phyloP scores from a whole-genome alignment of 768 basidiomycete genomes.

The Multifurca ochricompacta region DNA sequence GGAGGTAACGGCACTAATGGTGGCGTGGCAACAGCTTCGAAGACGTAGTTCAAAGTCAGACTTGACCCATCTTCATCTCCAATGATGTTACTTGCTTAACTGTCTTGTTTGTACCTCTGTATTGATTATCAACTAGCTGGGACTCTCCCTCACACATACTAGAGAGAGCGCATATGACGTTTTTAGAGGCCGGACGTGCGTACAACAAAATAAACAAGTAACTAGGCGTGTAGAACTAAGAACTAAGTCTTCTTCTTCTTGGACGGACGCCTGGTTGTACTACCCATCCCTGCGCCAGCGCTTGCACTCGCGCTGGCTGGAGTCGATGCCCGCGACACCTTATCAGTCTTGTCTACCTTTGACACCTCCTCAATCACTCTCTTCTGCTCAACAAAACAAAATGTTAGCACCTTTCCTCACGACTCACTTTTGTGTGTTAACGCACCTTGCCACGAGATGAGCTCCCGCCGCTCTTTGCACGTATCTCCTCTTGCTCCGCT shows the following conservation, averaged over 20 bases:
- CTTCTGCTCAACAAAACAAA: slow-evolving; percentile 39
- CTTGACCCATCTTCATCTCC: no score
- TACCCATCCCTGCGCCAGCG: slow-evolving; percentile 36
- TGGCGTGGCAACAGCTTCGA: neutral
- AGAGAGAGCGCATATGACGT: no score
- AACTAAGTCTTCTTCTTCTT: slow-evolving; percentile 65
- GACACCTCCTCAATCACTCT: slow-evolving; percentile 63
- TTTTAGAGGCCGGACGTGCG: no score
- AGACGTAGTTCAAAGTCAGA: neutral
- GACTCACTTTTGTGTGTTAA: neutral
- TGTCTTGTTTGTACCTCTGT: neutral
- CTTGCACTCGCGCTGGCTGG: slow-evolving; percentile 42
- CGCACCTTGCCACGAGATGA: slow-evolving; percentile 55
- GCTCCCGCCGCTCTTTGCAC: slow-evolving; percentile 41
- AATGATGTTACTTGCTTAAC: neutral
- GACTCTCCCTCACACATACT: no score
- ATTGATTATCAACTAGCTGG: neutral
- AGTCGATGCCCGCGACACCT: slow-evolving; percentile 50
- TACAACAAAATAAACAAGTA: neutral
- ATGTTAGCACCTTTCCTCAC: neutral
- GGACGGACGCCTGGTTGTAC: slow-evolving; percentile 41
- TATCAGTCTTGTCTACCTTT: slow-evolving; percentile 36
- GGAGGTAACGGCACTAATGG: neutral
- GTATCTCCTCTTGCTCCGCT: slow-evolving; percentile 63
- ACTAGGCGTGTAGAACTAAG: neutral